Base-by-base conservation (phyloP, 2,329 filamentous ascomycete species). In the Microsporum canis region DNA sequence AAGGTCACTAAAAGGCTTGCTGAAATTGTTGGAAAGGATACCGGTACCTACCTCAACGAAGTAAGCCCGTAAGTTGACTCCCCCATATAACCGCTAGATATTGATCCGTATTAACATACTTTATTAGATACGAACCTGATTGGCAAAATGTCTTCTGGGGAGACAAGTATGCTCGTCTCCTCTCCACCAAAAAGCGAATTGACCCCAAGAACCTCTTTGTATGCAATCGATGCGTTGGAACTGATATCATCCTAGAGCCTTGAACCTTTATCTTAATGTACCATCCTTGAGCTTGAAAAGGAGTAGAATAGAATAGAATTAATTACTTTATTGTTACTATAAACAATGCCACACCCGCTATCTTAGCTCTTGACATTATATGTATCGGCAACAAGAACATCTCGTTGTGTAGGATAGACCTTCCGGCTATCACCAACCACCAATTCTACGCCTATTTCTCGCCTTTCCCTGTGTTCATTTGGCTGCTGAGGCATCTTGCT, bases 131-230 rank as follows among this genome's bases (percentile, higher is more conserved):
- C 55, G 70, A 73, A 61, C 69, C 66, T 3, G 65, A 72, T 49
- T 69, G 67, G 63, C 62, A 71, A 59, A 61, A 68, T 34, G 68
- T 65, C 1, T 72, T 71, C 49, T 72, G 65, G 61, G 67, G 70
- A 0, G 47, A 55, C 10, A 80, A 81, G 53, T 82, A 82, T 63
- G 65, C 71, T 12, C 71, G 72, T 1, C 68, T 82, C 2, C 64
- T 77, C 0, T 53, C 66, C 10, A 77, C 82, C 59, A 82, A 82
- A 69, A 70, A 71, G 10, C 51, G 64, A 0, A 67, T 79, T n/a
- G 79, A 82, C 62, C 79, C 79, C 0, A 60, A 69, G 0, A 78
- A 79, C 58, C 71, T 81, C 1, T 76, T 82, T 12, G 80, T 78
- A 72, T 81, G 79, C 61, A 65, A 73, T 10, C 73, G 77, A 0